Percentiles rank a stretch among this genome's conserved stretches.
Evolutionary conservation across 306 rosid species (phyloP).

Genomic region (Herpetospermum pedunculosum): DNA sequence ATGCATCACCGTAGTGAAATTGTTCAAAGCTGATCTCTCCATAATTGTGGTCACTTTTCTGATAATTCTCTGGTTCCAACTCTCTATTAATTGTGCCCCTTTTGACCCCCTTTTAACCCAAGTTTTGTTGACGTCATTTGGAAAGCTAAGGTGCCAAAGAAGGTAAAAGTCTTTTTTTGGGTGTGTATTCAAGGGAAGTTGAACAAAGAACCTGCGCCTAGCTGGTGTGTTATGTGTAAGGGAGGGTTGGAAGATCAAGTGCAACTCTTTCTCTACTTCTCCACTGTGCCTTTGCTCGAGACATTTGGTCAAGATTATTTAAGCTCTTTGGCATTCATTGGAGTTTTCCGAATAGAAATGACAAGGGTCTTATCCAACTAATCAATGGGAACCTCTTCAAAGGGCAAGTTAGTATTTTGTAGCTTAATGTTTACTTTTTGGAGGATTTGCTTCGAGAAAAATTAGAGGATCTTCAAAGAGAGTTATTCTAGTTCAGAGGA

Average conservation of each 20-base stretch:
- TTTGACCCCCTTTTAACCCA: not conserved
- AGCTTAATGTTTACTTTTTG: not conserved
- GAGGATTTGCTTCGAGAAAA: not conserved
- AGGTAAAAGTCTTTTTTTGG: not conserved
- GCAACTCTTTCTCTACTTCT: not conserved
- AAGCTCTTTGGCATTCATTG: not conserved
- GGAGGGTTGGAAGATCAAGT: not conserved
- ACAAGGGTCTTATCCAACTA: not conserved
- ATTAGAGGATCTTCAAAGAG: not conserved
- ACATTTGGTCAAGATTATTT: not conserved
- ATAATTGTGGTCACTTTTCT: not conserved
- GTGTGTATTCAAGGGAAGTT: not conserved
- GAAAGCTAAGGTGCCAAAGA: not conserved
- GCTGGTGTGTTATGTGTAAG: not conserved
- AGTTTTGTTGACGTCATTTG: not conserved
- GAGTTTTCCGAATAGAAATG: not conserved
- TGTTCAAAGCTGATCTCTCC: not conserved
- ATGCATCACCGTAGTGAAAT: not conserved
- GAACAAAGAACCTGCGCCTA: not conserved
- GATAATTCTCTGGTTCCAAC: not conserved
- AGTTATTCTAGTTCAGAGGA: not conserved
- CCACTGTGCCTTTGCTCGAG: not conserved
- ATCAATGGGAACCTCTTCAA: not conserved
- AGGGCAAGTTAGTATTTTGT: not conserved
- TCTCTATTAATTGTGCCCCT: not conserved